Conservation (phyloP, 2,329 filamentous ascomycete species). For the Fonsecaea monophora region DNA sequence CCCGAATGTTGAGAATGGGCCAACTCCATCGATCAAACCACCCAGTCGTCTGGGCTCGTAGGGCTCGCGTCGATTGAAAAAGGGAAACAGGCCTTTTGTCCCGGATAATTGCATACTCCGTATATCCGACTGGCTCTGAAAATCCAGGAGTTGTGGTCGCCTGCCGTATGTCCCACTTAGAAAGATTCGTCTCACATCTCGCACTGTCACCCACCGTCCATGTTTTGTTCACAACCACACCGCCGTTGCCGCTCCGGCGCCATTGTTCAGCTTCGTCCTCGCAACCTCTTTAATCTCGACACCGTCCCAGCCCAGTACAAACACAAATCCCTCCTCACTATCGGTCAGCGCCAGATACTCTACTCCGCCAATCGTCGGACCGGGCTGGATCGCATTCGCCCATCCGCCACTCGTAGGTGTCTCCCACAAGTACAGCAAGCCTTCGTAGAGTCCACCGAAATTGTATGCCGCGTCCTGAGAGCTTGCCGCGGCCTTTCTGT, state of each 20-base stretch:
- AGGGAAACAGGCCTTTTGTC: too few species aligned
- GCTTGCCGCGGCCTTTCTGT: background rate
- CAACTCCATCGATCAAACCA: too few species aligned
- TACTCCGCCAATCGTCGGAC: slow-evolving; percentile 39
- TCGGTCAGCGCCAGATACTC: slow-evolving; percentile 43
- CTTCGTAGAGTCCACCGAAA: slow-evolving; percentile 23
- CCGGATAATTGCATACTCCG: too few species aligned
- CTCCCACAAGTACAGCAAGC: slow-evolving; percentile 37
- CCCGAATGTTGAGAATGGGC: too few species aligned
- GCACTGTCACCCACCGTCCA: background rate
- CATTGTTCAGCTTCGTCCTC: slow-evolving; percentile 33
- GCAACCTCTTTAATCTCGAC: slow-evolving; percentile 36
- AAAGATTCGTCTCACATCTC: background rate
- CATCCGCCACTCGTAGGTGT: slow-evolving; percentile 40
- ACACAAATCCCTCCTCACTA: slow-evolving; percentile 40
- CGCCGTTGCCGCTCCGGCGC: slow-evolving; percentile 39
- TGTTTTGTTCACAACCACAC: slow-evolving; percentile 38
- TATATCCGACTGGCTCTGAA: too few species aligned
- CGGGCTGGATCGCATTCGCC: slow-evolving; percentile 41
- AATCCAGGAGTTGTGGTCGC: too few species aligned
- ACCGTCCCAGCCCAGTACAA: slow-evolving; percentile 40
- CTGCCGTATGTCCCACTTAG: too few species aligned
- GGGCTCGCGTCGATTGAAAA: too few species aligned
- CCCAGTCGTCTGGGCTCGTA: too few species aligned
- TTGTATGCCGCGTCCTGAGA: background rate